Evolutionary conservation across 2,329 filamentous ascomycete genomes (phyloP).

Genomic region (Paraphoma chrysanthemicola): DNA sequence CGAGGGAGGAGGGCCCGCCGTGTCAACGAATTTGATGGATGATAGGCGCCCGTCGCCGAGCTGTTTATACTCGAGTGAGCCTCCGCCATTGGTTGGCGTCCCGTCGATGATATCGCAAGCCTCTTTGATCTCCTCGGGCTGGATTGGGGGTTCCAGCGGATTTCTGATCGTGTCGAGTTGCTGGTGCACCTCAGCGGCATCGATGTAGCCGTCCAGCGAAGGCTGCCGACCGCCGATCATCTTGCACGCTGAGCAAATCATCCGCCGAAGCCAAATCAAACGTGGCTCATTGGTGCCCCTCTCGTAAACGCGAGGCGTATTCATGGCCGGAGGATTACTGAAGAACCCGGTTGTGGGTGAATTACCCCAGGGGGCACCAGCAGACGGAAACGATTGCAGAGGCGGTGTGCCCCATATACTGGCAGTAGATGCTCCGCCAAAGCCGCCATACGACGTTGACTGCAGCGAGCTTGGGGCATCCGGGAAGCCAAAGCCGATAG

Average conservation of each 20-base stretch:
- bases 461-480: conserved; percentile 39
- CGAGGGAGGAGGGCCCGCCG: conserved; percentile 33
- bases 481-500: conserved; percentile 44
- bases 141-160: conserved; percentile 63
- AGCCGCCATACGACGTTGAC: conserved; percentile 42
- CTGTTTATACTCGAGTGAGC: conserved; percentile 76
- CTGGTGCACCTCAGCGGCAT: conserved; percentile 67
- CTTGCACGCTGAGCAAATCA: conserved; percentile 82
- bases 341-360: conserved; percentile 44
- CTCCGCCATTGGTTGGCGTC: conserved; percentile 78
- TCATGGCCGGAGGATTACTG: conserved; percentile 40
- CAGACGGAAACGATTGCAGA: conserved; percentile 48
- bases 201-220: conserved; percentile 70
- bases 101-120: conserved; percentile 93
- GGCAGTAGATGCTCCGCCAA: conserved; percentile 34
- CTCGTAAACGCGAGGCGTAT: conserved; percentile 32
- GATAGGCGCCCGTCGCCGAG: conserved; percentile 52
- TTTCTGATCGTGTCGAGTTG: conserved; percentile 72
- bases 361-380: conserved; percentile 49
- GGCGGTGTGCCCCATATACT: conserved; percentile 54
- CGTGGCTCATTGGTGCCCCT: conserved; percentile 36
- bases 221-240: conserved; percentile 56
- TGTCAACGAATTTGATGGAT: conserved; percentile 53
- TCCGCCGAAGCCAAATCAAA: conserved; percentile 47
- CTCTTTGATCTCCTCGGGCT: conserved; percentile 74